A percentile compares a stretch with the other conserved stretches of the same genome.
phyloP scores from a whole-genome alignment of 2,329 filamentous ascomycete species.

The Diaporthe sp. region DNA sequence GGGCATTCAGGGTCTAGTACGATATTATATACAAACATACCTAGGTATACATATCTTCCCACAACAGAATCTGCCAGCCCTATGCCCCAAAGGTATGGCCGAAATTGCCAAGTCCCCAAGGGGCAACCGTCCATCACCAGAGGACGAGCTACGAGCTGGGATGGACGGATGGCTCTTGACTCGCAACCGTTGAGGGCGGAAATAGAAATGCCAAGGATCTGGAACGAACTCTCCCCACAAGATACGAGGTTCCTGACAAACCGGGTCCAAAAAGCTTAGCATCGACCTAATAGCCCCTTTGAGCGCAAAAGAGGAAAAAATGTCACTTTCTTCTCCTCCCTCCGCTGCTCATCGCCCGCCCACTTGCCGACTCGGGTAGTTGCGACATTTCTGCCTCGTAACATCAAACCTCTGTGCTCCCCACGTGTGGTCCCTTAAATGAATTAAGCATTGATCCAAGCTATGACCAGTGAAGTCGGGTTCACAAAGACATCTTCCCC shows the following conservation, averaged over 20 bases:
- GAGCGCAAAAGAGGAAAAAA: neutral
- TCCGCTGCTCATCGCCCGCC: neutral
- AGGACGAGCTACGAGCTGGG: neutral
- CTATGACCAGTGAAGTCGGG: too few species aligned
- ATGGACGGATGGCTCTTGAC: conserved; percentile 9
- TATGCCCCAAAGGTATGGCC: conserved; percentile 15
- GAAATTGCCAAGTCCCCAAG: conserved; percentile 14
- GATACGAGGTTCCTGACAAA: conserved; percentile 22
- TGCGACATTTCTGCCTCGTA: neutral
- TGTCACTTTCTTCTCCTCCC: neutral
- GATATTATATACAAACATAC: neutral
- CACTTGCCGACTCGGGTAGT: neutral
- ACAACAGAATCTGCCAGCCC: neutral
- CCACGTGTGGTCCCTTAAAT: neutral
- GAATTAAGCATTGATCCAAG: neutral
- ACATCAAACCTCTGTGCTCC: neutral
- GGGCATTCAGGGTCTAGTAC: neutral
- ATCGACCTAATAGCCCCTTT: conserved; percentile 12
- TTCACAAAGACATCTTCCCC: neutral
- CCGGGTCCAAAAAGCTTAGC: conserved; percentile 21
- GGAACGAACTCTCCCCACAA: conserved; percentile 17
- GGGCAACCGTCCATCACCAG: conserved; percentile 5
- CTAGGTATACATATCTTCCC: neutral
- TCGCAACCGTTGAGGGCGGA: neutral
- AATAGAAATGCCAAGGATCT: conserved; percentile 27